A percentile compares a stretch with the other conserved stretches of the same genome.
phyloP scores from a whole-genome alignment of 345 rosid species.

The Dovyalis caffra region DNA sequence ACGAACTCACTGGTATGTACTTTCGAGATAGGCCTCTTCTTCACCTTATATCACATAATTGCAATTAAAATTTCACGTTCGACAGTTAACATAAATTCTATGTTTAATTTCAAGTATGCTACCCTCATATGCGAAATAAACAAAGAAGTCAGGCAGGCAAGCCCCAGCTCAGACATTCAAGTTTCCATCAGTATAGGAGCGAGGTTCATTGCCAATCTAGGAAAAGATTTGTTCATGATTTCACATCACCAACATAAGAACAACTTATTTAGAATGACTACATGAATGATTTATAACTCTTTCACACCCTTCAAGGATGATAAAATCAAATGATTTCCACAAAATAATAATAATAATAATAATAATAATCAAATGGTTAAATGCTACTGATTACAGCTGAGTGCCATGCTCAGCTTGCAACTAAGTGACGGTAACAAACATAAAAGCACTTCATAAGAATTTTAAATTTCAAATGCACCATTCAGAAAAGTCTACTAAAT shows the following conservation, averaged over 20 bases:
- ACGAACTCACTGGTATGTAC: too few species aligned
- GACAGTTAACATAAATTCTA: too few species aligned
- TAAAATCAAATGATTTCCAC: background rate
- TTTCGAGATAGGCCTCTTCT: slow-evolving; percentile 30
- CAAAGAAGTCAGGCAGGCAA: background rate
- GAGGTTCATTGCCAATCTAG: background rate
- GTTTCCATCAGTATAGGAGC: background rate
- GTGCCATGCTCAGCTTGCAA: background rate
- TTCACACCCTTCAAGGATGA: background rate
- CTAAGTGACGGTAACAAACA: background rate
- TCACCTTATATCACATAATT: slow-evolving; percentile 15
- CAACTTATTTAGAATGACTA: background rate
- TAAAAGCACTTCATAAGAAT: background rate
- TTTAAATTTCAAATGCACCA: background rate
- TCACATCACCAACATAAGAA: background rate
- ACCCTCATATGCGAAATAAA: background rate
- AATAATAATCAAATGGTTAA: background rate
- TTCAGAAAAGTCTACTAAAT: background rate
- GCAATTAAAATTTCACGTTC: background rate
- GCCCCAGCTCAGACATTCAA: background rate
- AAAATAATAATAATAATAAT: too few species aligned
- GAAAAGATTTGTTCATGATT: background rate
- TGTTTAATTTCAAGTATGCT: background rate
- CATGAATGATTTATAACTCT: background rate
- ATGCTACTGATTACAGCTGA: background rate